phyloP scores from a whole-genome alignment of 805 yeast species.

The Sugiyamaella americana region DNA sequence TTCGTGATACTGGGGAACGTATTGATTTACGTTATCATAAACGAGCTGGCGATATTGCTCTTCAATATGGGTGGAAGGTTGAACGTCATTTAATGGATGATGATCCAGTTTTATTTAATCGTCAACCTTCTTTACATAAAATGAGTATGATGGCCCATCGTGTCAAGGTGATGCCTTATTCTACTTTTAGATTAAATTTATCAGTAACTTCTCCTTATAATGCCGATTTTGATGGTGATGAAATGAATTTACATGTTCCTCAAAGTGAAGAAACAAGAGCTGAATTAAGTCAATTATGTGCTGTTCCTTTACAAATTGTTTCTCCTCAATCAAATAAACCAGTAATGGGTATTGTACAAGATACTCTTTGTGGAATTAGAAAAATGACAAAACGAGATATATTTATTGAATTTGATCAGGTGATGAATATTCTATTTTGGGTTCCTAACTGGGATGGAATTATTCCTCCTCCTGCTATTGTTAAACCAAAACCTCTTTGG shows the following conservation, averaged over 20 bases:
- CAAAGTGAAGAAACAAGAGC: slow-evolving; percentile 98
- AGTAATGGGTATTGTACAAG: slow-evolving; percentile 99
- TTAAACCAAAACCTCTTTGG: slow-evolving; percentile 96
- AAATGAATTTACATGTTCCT: slow-evolving; percentile 98
- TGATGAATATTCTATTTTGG: slow-evolving; percentile 96
- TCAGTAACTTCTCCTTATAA: slow-evolving; percentile 99
- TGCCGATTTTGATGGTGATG: slow-evolving; percentile 99
- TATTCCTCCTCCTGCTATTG: slow-evolving; percentile 89
- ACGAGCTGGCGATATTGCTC: slow-evolving; percentile 95
- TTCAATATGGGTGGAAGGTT: slow-evolving; percentile 98
- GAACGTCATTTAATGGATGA: slow-evolving; percentile 97
- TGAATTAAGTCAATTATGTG: slow-evolving; percentile 88
- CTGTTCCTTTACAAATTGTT: slow-evolving; percentile 95
- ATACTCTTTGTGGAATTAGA: slow-evolving; percentile 94
- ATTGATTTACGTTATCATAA: slow-evolving; percentile 95
- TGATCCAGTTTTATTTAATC: slow-evolving; percentile 95
- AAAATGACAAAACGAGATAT: slow-evolving; percentile 89
- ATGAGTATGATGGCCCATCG: slow-evolving; percentile 99
- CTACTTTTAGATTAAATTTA: slow-evolving; percentile 91
- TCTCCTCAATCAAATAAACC: slow-evolving; percentile 99
- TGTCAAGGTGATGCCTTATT: slow-evolving; percentile 97
- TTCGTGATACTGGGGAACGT: slow-evolving; percentile 98
- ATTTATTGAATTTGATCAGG: slow-evolving; percentile 86
- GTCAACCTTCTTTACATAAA: slow-evolving; percentile 98
- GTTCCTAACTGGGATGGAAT: slow-evolving; percentile 99